phyloP scores from a whole-genome alignment of 73 alveolate species.

The Urostyla sp. region DNA sequence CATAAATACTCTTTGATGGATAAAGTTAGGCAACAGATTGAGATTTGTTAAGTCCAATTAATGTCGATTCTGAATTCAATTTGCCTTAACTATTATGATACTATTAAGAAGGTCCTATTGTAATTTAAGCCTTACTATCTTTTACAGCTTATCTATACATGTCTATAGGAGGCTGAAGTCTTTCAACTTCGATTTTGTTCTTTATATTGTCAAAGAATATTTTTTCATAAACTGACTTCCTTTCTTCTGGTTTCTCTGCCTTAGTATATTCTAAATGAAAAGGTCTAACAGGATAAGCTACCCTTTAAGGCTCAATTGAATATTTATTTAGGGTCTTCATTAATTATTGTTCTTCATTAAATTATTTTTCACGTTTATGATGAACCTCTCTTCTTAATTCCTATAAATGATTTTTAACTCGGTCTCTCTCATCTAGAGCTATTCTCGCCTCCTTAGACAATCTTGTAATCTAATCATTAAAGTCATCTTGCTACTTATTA shows the following conservation, averaged over 20 bases:
- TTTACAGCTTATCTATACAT: slow-evolving; percentile 9
- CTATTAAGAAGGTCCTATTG: slow-evolving; percentile 1
- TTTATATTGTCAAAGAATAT: slow-evolving; percentile 22
- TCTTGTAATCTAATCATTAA: neutral
- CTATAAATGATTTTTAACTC: slow-evolving; percentile 29
- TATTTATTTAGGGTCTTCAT: slow-evolving; percentile 32
- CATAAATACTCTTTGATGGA: slow-evolving; percentile 14
- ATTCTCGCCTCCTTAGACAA: slow-evolving; percentile 8
- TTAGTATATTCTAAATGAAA: slow-evolving; percentile 14
- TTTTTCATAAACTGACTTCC: slow-evolving; percentile 30
- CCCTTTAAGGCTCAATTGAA: slow-evolving; percentile 8
- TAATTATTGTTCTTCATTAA: neutral
- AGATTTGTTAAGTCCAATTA: no score
- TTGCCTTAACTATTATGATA: slow-evolving; percentile 21
- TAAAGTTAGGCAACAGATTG: neutral
- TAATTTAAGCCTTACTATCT: slow-evolving; percentile 5
- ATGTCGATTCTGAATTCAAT: slow-evolving; percentile 18
- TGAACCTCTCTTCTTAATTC: neutral
- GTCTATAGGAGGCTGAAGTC: slow-evolving; percentile 1
- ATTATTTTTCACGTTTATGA: slow-evolving; percentile 16
- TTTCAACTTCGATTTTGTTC: slow-evolving; percentile 20
- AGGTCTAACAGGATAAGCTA: slow-evolving; percentile 16
- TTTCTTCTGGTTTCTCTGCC: slow-evolving; percentile 20
- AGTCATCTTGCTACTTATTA: neutral
- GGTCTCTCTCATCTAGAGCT: slow-evolving; percentile 34